Evolutionary conservation across 257 asterid species (phyloP).

Genomic region (Nicotiana sylvestris): DNA sequence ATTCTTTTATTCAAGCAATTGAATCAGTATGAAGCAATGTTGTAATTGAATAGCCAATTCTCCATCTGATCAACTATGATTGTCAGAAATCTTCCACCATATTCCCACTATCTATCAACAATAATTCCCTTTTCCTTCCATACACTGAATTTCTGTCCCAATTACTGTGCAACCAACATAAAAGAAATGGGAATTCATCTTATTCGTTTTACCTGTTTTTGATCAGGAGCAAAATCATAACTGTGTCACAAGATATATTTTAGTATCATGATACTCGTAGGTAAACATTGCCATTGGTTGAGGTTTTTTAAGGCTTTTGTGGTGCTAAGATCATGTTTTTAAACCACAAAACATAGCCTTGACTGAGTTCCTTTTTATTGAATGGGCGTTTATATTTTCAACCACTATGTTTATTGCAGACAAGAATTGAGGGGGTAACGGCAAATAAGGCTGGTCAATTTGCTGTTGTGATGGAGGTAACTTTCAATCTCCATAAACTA

Average conservation of each 20-base stretch:
- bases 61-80: not conserved
- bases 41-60: not conserved
- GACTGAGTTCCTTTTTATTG: not conserved
- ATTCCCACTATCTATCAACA: not conserved
- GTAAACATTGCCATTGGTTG: no score
- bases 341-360: not conserved
- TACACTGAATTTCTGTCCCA: not conserved
- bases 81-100: not conserved
- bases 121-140: not conserved
- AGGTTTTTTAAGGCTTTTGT: not conserved
- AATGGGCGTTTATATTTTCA: not conserved
- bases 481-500: conserved; percentile 7
- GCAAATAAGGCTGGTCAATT: conserved; percentile 61
- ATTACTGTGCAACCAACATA: not conserved
- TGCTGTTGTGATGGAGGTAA: conserved; percentile 93
- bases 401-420: conserved; percentile 41
- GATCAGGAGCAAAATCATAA: not conserved
- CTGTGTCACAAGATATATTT: not conserved
- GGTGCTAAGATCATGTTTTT: not conserved
- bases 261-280: no score
- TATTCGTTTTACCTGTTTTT: not conserved
- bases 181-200: not conserved
- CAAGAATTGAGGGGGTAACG: conserved; percentile 80
- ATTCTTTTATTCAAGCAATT: not conserved
- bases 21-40: not conserved